Base-by-base conservation (phyloP, 805 yeast species). In the Cyberlindnera euphorbiae region DNA sequence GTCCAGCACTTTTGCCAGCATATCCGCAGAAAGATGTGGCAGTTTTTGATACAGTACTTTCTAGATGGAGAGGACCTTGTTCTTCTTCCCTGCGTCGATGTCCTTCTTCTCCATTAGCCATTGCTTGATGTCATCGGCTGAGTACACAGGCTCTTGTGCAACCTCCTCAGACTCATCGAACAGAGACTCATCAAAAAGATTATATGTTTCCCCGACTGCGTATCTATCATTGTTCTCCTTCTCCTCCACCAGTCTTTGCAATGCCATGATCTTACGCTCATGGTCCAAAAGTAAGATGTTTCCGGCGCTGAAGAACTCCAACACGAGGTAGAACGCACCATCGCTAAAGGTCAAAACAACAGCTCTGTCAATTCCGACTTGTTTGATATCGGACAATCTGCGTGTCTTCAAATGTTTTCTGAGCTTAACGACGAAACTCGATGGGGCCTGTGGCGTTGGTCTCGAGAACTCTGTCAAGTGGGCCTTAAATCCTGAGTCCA, bases 221-320 rank as follows among this genome's bases (percentile, higher is more conserved):
- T 79, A 79, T 39, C 67, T 68, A 29, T 66, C 77, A 36, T 73
- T 74, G 45, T 75, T 77, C 25, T 74, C 83, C 50, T 79, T 75
- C 36, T 83, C 94, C 23, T 75, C 75, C 8, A 87, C 96, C 16
- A 82, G 63, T 59, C 97, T 75, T 54, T 83, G 89, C 19, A 88
- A 62, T 0, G 90, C 67, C 50, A 88, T 49, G 33, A 89, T 87
- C 49, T 73, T 78, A 41, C 67, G 59, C 15, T 79, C 71, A 19
- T 75, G 70, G 57, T 90, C 94, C 43, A 90, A 66, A 15, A 90
- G 66, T 14, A 90, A 64, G 36, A 90, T 75, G 55, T 90, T 90
- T 18, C 98, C 98, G 3, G 96, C 96, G 55, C 96, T 84, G 64
- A 89, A 90, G 52, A 90, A 90, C 59, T 90, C 98, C 35, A 90